phyloP scores from a whole-genome alignment of 495 filamentous ascomycete species.

The Sporormia fimetaria region DNA sequence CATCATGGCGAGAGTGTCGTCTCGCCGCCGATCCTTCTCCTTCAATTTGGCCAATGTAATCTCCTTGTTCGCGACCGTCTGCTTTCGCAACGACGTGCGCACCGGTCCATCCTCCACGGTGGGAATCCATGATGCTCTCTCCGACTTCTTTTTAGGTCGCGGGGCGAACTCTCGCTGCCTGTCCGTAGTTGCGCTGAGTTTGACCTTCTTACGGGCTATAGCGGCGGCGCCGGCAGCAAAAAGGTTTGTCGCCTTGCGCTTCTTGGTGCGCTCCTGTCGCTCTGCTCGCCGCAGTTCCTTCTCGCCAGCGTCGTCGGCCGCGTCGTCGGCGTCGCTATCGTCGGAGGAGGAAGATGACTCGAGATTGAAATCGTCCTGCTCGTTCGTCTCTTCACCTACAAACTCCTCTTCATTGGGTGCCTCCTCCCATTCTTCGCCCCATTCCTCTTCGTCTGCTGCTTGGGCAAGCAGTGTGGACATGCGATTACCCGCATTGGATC shows the following conservation, averaged over 20 bases:
- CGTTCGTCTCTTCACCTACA: conserved; percentile 54
- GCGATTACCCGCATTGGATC: conserved; percentile 76
- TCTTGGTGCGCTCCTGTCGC: conserved; percentile 44
- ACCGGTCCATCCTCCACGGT: conserved; percentile 65
- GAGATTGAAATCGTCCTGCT: conserved; percentile 64
- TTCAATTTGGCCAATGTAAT: conserved; percentile 70
- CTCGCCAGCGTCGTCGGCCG: conserved; percentile 45
- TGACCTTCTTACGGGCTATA: conserved; percentile 52
- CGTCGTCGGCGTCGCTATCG: conserved; percentile 62
- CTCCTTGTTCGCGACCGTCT: conserved; percentile 77
- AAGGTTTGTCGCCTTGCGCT: conserved; percentile 49
- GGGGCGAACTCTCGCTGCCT: conserved; percentile 42
- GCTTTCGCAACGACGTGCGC: conserved; percentile 68
- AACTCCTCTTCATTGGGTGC: conserved; percentile 69
- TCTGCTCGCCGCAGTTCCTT: conserved; percentile 39
- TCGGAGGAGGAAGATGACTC: conserved; percentile 69
- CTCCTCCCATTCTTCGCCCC: conserved; percentile 59
- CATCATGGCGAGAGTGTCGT: conserved; percentile 72
- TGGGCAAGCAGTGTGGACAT: conserved; percentile 61
- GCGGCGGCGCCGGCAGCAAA: conserved; percentile 40
- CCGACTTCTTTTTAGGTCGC: conserved; percentile 84
- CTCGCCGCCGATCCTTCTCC: conserved; percentile 66
- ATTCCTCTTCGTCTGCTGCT: conserved; percentile 52
- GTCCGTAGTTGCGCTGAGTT: conserved; percentile 45
- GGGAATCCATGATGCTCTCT: conserved; percentile 80